Evolutionary conservation across 1,284 basidiomycete species (phyloP).

Genomic region (Leccinum fuscescens): DNA sequence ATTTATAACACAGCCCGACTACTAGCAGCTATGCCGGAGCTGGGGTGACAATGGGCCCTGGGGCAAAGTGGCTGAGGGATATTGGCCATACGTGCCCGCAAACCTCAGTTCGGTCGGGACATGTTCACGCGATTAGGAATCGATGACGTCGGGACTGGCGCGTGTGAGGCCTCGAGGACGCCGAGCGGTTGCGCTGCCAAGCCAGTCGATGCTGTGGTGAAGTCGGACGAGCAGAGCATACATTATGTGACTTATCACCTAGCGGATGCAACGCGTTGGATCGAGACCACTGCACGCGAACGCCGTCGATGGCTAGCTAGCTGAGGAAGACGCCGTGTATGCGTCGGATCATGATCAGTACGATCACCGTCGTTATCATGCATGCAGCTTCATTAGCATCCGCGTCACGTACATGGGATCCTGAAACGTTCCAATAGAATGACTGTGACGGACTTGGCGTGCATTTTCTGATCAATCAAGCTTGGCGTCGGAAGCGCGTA

Average conservation of each 20-base stretch:
- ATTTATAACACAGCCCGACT: background rate
- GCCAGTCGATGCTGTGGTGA: background rate
- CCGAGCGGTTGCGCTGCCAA: background rate
- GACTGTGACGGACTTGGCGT: background rate
- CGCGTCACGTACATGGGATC: background rate
- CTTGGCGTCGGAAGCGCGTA: background rate
- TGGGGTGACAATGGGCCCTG: conserved; percentile 19
- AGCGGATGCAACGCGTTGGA: background rate
- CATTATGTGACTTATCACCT: background rate
- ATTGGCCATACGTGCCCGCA: conserved; percentile 28
- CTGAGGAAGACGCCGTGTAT: background rate
- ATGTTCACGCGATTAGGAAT: background rate
- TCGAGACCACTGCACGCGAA: background rate
- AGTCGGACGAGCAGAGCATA: background rate
- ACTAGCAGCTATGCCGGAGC: background rate
- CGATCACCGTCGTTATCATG: background rate
- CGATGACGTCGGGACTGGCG: conserved; percentile 1
- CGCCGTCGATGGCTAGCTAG: too few relatives aligned
- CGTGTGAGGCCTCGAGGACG: background rate
- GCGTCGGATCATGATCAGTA: background rate
- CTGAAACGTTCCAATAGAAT: background rate
- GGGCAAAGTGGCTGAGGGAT: conserved; percentile 13
- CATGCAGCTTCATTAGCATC: background rate
- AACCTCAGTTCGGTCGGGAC: background rate
- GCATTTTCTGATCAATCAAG: background rate